A percentile compares a stretch with the other conserved stretches of the same genome.
phyloP scores from a whole-genome alignment of 345 rosid species.

The Rhodomyrtus tomentosa region DNA sequence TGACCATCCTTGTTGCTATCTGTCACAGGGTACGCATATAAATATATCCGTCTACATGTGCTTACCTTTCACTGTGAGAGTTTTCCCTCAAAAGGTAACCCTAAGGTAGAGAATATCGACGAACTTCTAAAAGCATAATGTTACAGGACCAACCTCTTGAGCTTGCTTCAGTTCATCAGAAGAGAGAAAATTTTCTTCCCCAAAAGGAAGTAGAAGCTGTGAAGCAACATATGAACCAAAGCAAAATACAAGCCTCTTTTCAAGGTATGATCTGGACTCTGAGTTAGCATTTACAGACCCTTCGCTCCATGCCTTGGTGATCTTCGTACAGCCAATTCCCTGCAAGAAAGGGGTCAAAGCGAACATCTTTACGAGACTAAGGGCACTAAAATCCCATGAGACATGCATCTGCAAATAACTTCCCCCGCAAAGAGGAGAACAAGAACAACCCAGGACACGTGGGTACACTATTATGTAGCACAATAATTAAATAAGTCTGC shows the following conservation, averaged over 20 bases:
- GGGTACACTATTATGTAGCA: neutral
- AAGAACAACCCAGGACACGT: neutral
- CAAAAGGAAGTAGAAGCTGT: constrained; percentile 73
- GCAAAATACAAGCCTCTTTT: constrained; percentile 92
- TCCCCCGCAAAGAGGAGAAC: neutral
- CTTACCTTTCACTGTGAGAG: neutral
- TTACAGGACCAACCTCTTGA: constrained; percentile 50
- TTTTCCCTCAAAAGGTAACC: neutral
- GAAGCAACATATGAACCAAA: constrained; percentile 85
- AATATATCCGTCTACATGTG: neutral
- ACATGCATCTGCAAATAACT: neutral
- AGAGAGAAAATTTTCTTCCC: constrained; percentile 80
- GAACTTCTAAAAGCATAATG: neutral
- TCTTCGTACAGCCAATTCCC: constrained; percentile 95
- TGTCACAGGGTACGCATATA: constrained; percentile 8
- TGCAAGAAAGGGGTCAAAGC: constrained; percentile 3
- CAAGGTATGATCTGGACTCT: constrained; percentile 89
- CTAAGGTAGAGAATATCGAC: neutral
- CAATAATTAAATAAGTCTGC: neutral
- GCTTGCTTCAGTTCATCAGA: constrained; percentile 71
- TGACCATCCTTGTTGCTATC: constrained; percentile 95
- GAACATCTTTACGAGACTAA: neutral
- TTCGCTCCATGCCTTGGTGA: constrained; percentile 56
- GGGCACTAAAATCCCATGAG: neutral
- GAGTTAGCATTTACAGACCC: constrained; percentile 54